phyloP scores from a whole-genome alignment of 1,284 basidiomycete species.

The Cystobasidium sp. region DNA sequence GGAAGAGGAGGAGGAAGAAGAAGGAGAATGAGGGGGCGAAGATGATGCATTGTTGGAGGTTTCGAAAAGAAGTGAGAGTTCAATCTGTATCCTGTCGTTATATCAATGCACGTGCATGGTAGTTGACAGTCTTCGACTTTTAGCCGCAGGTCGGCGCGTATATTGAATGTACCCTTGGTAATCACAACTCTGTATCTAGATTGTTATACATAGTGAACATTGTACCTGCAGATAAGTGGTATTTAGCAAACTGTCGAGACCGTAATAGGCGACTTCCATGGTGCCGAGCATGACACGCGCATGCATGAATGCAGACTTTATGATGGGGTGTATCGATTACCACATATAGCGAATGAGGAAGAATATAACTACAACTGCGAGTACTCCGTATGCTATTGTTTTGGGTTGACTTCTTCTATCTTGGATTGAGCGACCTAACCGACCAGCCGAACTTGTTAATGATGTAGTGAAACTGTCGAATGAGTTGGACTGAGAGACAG shows the following conservation, averaged over 20 bases:
- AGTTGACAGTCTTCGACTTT: background rate
- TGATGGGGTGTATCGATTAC: background rate
- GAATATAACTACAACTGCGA: conserved; percentile 27
- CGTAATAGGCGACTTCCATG: background rate
- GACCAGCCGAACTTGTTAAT: conserved; percentile 44
- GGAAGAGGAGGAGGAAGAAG: conserved; percentile 50
- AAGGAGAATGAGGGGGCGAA: background rate
- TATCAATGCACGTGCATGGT: background rate
- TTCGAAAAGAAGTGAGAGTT: background rate
- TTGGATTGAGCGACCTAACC: conserved; percentile 31
- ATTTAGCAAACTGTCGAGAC: background rate
- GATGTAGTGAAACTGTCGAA: conserved; percentile 52
- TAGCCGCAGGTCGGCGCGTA: conserved; percentile 6
- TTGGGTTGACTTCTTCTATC: conserved; percentile 23
- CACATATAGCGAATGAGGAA: conserved; percentile 18
- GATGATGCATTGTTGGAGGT: background rate
- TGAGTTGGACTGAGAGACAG: conserved; percentile 46
- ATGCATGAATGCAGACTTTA: background rate
- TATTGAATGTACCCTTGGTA: no score
- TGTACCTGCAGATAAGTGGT: background rate
- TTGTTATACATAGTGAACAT: background rate
- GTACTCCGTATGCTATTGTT: conserved; percentile 17
- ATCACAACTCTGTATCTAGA: conserved; percentile 1
- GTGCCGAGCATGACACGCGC: background rate
- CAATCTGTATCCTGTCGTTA: background rate